These are phyloP conservation scores for Monosporozyma siamensis DNA, from an alignment of 805 yeast genomes.

Conservation along the genomic window DNA sequence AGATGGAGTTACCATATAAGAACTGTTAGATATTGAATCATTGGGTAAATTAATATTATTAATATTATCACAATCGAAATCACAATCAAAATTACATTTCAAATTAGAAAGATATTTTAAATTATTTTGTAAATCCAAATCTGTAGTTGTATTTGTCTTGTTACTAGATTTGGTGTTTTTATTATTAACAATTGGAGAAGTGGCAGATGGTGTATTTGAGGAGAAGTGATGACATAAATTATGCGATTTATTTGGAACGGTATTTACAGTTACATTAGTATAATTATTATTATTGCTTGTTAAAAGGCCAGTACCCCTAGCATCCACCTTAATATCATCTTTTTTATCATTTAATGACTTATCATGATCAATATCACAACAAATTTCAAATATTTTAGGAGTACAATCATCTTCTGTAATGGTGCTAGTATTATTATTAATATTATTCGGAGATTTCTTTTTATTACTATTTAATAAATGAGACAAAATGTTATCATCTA, in stretches of 20 bases:
- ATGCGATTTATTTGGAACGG: too few species aligned
- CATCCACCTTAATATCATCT: neutral
- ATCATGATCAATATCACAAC: conserved; percentile 32
- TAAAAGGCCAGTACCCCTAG: too few species aligned
- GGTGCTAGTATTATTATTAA: neutral
- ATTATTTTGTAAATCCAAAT: neutral
- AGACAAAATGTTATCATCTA: neutral
- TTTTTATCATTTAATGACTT: neutral
- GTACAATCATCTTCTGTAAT: conserved; percentile 17
- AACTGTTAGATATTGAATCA: too few species aligned
- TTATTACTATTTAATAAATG: conserved; percentile 7
- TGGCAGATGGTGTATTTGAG: too few species aligned
- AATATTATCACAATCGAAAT: conserved; percentile 7
- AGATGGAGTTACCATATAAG: neutral
- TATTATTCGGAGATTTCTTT: neutral
- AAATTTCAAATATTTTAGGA: conserved; percentile 34
- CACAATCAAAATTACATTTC: conserved; percentile 25
- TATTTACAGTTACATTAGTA: too few species aligned
- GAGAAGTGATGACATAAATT: too few species aligned
- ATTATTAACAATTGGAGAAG: neutral
- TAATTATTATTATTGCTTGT: too few species aligned
- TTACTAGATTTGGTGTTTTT: neutral
- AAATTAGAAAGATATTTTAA: conserved; percentile 4
- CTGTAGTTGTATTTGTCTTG: neutral
- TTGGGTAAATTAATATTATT: conserved; percentile 1